phyloP scores from a whole-genome alignment of 1,139 yeast species.

The Magnusiomyces sp. region DNA sequence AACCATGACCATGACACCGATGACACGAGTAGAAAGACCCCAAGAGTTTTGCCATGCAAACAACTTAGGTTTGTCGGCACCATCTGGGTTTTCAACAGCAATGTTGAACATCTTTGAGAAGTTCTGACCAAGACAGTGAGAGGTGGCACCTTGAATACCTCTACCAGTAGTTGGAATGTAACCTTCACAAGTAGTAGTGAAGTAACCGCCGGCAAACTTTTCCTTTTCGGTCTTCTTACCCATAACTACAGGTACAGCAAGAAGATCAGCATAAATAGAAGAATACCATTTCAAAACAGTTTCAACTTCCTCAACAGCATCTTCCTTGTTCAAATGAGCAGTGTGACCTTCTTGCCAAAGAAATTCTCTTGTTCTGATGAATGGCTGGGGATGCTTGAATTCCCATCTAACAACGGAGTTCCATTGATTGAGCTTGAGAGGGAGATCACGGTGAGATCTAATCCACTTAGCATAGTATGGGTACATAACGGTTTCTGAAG shows the following conservation, averaged over 20 bases:
- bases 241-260: conserved; percentile 95
- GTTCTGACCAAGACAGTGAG: conserved; percentile 96
- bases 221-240: conserved; percentile 96
- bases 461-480: conserved; percentile 99
- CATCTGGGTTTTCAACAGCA: conserved; percentile 86
- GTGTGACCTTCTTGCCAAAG: conserved; percentile 99
- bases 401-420: conserved; percentile 99
- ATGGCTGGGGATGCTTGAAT: conserved; percentile 99
- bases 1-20: conserved; percentile 98
- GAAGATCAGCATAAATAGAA: conserved; percentile 75
- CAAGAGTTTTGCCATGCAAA: conserved; percentile 96
- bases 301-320: conserved; percentile 74
- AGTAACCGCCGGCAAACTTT: conserved; percentile 96
- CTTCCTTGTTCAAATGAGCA: conserved; percentile 76
- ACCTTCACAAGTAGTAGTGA: conserved; percentile 94
- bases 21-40: conserved; percentile 97
- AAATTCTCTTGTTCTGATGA: conserved; percentile 96
- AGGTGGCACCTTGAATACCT: conserved; percentile 99
- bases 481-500: conserved; percentile 99
- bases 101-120: conserved; percentile 98
- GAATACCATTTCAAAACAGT: conserved; percentile 83
- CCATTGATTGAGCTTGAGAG: conserved; percentile 96
- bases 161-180: conserved; percentile 97
- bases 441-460: conserved; percentile 95
- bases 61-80: conserved; percentile 66